A percentile compares a stretch with the other conserved stretches of the same genome.
Conservation (phyloP, 345 rosid species). For the Bruguiera parviflora region DNA sequence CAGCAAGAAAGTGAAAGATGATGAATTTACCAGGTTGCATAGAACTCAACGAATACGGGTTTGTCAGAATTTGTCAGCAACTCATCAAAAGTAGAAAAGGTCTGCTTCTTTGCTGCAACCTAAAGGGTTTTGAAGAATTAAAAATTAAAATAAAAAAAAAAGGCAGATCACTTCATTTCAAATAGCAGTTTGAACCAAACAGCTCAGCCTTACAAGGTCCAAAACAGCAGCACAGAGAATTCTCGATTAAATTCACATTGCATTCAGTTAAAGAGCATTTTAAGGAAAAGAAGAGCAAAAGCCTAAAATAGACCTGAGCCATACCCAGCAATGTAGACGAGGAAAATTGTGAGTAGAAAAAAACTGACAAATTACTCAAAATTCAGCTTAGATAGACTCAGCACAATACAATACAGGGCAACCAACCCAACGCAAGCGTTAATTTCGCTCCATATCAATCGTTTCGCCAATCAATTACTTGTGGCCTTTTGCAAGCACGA, state of each 20-base stretch:
- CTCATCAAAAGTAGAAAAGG: conserved; percentile 65
- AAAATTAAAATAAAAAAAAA: neutral
- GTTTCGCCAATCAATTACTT: too few relatives aligned
- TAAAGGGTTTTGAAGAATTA: conserved; percentile 10
- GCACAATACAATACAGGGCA: too few relatives aligned
- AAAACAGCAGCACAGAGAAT: neutral
- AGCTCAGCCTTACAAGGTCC: neutral
- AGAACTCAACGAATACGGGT: conserved; percentile 83
- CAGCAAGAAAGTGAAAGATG: neutral
- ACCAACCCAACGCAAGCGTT: too few relatives aligned
- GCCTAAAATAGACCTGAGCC: neutral
- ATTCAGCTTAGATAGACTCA: too few relatives aligned
- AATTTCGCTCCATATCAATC: too few relatives aligned
- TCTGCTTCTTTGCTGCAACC: conserved; percentile 77
- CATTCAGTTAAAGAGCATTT: neutral
- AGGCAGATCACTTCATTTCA: neutral
- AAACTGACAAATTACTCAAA: too few relatives aligned
- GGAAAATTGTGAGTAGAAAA: too few relatives aligned
- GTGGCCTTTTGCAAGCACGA: too few relatives aligned
- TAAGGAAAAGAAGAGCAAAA: neutral
- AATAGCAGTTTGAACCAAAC: neutral
- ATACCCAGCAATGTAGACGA: neutral
- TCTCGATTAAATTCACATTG: neutral
- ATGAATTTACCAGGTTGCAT: conserved; percentile 70
- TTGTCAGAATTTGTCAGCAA: conserved; percentile 61